phyloP scores from a whole-genome alignment of 257 asterid genomes.

The Rehmannia glutinosa region DNA sequence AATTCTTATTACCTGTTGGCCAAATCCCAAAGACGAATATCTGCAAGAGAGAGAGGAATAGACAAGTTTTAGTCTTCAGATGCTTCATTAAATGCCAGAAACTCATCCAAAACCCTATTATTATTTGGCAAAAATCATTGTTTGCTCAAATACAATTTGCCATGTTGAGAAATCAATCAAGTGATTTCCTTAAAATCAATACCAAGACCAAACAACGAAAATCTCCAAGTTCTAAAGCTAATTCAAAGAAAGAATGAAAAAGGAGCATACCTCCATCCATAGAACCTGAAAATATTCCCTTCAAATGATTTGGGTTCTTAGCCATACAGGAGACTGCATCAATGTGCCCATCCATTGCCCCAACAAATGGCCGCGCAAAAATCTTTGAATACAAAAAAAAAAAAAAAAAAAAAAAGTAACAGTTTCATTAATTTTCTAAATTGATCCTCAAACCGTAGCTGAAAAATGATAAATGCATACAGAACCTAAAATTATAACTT shows the following conservation, averaged over 20 bases:
- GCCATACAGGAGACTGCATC: slow-evolving; percentile 90
- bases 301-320: slow-evolving; percentile 71
- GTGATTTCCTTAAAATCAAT: not conserved
- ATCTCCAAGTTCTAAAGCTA: not conserved
- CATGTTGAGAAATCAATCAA: not conserved
- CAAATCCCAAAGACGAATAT: slow-evolving; percentile 95
- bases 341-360: slow-evolving; percentile 95
- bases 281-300: slow-evolving; percentile 90
- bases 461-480: not conserved
- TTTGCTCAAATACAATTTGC: not conserved
- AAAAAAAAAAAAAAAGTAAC: not conserved
- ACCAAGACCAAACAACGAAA: not conserved
- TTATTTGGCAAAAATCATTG: not conserved
- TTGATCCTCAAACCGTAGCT: not conserved
- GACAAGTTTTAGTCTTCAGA: slow-evolving; percentile 6
- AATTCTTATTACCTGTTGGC: slow-evolving; percentile 60
- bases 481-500: not conserved
- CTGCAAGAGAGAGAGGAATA: slow-evolving; percentile 39
- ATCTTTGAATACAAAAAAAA: slow-evolving; percentile 28
- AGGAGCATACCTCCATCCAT: slow-evolving; percentile 79
- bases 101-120: slow-evolving; percentile 1
- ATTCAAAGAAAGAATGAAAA: not conserved
- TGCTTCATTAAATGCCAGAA: slow-evolving; percentile 6
- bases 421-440: not conserved
- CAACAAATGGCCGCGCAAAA: slow-evolving; percentile 86